These are phyloP conservation scores for Boletus smithii DNA, from an alignment of 1,284 basidiomycete species.

Conservation along the genomic window DNA sequence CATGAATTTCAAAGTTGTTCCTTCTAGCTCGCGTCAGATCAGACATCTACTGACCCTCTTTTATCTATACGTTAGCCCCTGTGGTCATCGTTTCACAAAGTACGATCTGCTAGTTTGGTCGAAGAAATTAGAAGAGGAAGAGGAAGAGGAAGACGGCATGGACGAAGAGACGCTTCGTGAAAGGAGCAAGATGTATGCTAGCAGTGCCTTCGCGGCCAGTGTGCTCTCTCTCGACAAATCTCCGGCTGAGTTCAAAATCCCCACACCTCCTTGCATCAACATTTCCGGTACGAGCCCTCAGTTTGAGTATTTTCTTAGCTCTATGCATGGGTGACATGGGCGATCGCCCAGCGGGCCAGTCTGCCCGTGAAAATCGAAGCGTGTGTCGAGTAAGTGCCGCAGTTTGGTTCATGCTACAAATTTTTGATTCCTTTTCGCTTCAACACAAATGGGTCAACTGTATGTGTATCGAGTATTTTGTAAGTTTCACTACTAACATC, in stretches of 20 bases:
- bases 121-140: background rate
- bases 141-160: background rate
- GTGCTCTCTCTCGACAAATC: background rate
- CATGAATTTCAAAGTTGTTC: conserved; percentile 3
- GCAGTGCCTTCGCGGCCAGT: background rate
- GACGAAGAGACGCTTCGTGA: background rate
- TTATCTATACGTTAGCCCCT: background rate
- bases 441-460: conserved; percentile 10
- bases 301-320: too few relatives aligned
- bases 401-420: background rate
- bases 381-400: conserved; percentile 6
- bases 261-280: background rate
- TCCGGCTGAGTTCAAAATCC: background rate
- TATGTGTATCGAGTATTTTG: background rate
- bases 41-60: background rate
- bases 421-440: background rate
- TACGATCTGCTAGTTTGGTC: conserved; percentile 1
- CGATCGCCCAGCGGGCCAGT: conserved; percentile 8
- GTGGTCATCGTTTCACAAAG: conserved; percentile 4
- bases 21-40: background rate
- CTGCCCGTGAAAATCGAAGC: conserved; percentile 8
- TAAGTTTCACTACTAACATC: background rate
- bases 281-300: conserved; percentile 3
- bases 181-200: background rate
- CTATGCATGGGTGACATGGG: conserved; percentile 13